phyloP scores from a whole-genome alignment of 2,329 filamentous ascomycete genomes.

The Alternaria panax region DNA sequence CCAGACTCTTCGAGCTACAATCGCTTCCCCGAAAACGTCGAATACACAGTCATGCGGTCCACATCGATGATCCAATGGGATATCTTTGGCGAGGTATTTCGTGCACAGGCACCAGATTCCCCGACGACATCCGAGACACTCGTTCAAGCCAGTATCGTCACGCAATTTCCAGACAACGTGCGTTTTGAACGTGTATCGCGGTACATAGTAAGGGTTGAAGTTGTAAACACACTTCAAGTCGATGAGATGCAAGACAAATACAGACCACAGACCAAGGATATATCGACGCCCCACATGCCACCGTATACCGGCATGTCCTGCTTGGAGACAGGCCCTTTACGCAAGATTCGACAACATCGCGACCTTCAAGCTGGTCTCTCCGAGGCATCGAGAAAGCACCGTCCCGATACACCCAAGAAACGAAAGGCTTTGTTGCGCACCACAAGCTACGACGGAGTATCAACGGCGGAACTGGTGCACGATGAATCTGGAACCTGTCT shows the following conservation, averaged over 20 bases:
- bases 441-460: not conserved
- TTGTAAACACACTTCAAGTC: not conserved
- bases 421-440: conserved; percentile 12
- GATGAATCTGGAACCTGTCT: not conserved
- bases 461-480: not conserved
- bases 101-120: conserved; percentile 20
- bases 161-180: conserved; percentile 35
- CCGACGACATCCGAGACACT: conserved; percentile 17
- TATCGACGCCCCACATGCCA: not conserved
- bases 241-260: not conserved
- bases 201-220: conserved; percentile 32
- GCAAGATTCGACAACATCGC: not conserved
- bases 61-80: conserved; percentile 31
- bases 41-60: conserved; percentile 19
- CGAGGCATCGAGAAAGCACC: not conserved
- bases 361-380: not conserved
- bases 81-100: conserved; percentile 26
- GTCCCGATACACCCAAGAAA: conserved; percentile 9
- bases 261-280: not conserved
- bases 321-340: not conserved
- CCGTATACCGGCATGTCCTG: conserved; percentile 6
- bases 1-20: not conserved
- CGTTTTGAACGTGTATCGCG: conserved; percentile 42
- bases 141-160: conserved; percentile 23
- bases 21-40: conserved; percentile 11